These are phyloP conservation scores for Periconia sp. DNA, from an alignment of 2,329 filamentous ascomycete species.

Conservation along the genomic window DNA sequence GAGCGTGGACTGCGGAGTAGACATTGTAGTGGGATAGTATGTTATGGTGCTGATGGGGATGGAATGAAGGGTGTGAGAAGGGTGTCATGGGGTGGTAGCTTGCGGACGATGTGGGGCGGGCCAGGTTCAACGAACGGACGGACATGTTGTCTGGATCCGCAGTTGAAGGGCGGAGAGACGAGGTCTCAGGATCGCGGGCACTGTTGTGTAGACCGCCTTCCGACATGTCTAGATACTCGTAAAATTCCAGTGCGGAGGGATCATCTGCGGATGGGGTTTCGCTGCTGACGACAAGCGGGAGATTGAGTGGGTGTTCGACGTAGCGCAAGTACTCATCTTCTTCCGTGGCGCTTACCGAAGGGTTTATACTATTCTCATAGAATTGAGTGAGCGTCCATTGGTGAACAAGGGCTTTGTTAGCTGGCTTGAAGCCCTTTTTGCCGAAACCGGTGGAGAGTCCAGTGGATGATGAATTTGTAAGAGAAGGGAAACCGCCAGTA, in stretches of 20 bases:
- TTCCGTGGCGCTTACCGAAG: conserved; percentile 77
- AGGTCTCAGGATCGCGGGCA: too few species aligned
- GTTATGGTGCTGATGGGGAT: conserved; percentile 27
- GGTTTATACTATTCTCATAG: conserved; percentile 83
- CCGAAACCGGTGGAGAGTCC: conserved; percentile 31
- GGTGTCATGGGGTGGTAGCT: conserved; percentile 30
- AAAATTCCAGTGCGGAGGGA: conserved; percentile 68
- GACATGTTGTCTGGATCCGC: conserved; percentile 31
- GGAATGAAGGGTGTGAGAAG: conserved; percentile 39
- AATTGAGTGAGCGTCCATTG: conserved; percentile 91
- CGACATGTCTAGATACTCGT: conserved; percentile 74
- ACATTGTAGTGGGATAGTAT: conserved; percentile 3
- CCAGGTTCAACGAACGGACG: conserved; percentile 28
- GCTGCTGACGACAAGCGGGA: conserved; percentile 79
- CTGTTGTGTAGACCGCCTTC: conserved; percentile 29
- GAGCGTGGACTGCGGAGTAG: neutral
- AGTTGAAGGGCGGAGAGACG: conserved; percentile 16
- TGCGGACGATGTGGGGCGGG: conserved; percentile 27
- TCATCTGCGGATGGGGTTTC: conserved; percentile 62
- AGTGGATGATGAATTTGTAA: conserved; percentile 37
- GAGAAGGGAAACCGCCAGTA: conserved; percentile 24
- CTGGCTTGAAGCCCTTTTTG: conserved; percentile 52
- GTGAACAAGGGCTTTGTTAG: conserved; percentile 80
- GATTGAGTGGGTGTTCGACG: conserved; percentile 83
- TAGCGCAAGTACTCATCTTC: conserved; percentile 88